Conservation (phyloP, 2,329 filamentous ascomycete genomes). For the Parastagonospora avenae region DNA sequence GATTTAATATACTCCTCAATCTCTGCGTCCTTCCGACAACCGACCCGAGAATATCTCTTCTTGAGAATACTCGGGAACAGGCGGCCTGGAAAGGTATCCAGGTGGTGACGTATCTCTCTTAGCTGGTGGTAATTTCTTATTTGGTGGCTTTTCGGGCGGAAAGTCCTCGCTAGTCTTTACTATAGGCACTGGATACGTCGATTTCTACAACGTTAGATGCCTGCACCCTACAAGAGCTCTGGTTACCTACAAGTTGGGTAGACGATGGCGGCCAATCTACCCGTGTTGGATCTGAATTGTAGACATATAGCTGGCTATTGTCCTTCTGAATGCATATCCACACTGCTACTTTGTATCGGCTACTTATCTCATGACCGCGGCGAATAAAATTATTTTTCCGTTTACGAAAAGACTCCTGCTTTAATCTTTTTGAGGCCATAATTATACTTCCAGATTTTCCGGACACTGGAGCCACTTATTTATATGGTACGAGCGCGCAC, state of each 20-base stretch:
- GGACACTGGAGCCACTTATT: conserved; percentile 5
- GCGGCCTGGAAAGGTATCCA: conserved; percentile 10
- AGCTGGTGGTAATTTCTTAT: conserved; percentile 5
- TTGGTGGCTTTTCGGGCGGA: not conserved
- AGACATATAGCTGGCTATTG: conserved; percentile 18
- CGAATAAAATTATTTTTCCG: conserved; percentile 18
- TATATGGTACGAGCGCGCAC: conserved; percentile 9
- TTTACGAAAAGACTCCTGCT: conserved; percentile 21
- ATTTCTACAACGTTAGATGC: conserved; percentile 2
- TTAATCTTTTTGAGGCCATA: conserved; percentile 18
- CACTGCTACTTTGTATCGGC: conserved; percentile 14
- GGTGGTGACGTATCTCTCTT: conserved; percentile 5
- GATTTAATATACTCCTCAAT: not conserved
- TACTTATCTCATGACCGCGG: conserved; percentile 15
- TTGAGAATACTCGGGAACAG: conserved; percentile 14
- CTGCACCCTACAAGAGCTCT: not conserved
- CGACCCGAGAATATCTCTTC: conserved; percentile 13
- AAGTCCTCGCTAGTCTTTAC: conserved; percentile 14
- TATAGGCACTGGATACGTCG: conserved; percentile 11
- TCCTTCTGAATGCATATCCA: conserved; percentile 20
- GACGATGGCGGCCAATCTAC: conserved; percentile 13
- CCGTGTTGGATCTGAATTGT: conserved; percentile 10
- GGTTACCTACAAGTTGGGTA: conserved; percentile 7
- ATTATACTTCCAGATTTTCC: not conserved
- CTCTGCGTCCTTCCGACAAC: conserved; percentile 3